Conservation (phyloP, 2,329 filamentous ascomycete species). For the Raffaelea albimanens region DNA sequence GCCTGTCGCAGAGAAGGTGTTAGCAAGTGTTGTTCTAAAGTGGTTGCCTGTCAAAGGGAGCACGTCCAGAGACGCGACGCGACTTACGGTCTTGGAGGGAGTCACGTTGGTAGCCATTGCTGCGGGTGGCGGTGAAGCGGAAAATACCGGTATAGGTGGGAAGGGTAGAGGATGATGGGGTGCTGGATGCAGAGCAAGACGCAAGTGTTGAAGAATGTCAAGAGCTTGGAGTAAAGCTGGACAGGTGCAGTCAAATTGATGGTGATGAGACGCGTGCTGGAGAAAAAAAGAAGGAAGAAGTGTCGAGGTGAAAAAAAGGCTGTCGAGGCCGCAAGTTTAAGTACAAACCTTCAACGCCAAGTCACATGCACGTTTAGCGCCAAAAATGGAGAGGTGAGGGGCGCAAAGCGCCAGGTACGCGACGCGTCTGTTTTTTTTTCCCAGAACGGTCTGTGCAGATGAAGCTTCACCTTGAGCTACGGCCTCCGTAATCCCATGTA, state of each 20-base stretch:
- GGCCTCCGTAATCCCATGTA: too few relatives aligned
- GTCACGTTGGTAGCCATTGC: slow-evolving; percentile 57
- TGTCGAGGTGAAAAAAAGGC: slow-evolving; percentile 8
- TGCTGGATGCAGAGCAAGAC: slow-evolving; percentile 6
- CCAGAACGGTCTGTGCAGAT: neutral
- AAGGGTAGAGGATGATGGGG: neutral
- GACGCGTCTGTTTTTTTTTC: slow-evolving; percentile 9
- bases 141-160: neutral
- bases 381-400: slow-evolving; percentile 3
- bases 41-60: too few relatives aligned
- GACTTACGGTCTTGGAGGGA: slow-evolving; percentile 23
- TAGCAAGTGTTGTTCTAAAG: slow-evolving; percentile 17
- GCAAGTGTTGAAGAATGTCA: slow-evolving; percentile 1
- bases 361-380: slow-evolving; percentile 12
- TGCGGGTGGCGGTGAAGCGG: slow-evolving; percentile 1
- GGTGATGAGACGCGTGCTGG: slow-evolving; percentile 6
- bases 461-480: neutral
- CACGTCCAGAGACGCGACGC: slow-evolving; percentile 9
- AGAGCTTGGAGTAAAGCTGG: neutral
- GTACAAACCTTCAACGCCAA: slow-evolving; percentile 13
- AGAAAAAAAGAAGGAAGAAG: neutral
- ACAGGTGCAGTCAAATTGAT: neutral
- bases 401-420: slow-evolving; percentile 4
- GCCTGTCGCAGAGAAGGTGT: slow-evolving; percentile 46
- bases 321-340: slow-evolving; percentile 12